Evolutionary conservation across 345 rosid genomes (phyloP).

Genomic region (Sonneratia alba): DNA sequence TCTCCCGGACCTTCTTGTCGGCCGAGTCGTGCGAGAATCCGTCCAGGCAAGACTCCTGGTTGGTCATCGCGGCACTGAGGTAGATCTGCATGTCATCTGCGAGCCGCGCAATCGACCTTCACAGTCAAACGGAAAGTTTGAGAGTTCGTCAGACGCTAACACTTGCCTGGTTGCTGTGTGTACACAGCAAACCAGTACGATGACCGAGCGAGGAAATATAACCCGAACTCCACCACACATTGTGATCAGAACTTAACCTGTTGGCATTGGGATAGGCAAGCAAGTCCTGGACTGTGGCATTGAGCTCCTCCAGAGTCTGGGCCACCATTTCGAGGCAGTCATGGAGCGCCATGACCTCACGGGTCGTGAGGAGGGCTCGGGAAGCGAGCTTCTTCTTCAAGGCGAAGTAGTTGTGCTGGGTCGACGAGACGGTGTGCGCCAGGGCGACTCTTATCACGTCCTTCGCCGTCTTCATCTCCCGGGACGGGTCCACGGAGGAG

Average conservation of each 20-base stretch:
- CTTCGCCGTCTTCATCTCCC: constrained; percentile 4
- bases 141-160: neutral
- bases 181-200: neutral
- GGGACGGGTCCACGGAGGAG: neutral
- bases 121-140: neutral
- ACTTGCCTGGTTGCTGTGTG: neutral
- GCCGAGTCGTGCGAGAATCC: constrained; percentile 43
- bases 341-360: constrained; percentile 1
- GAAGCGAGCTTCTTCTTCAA: constrained; percentile 3
- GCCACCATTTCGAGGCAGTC: constrained; percentile 7
- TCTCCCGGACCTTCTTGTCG: constrained; percentile 26
- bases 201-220: neutral
- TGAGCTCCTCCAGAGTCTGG: neutral
- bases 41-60: constrained; percentile 55
- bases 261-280: neutral
- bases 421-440: neutral
- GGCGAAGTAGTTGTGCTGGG: constrained; percentile 3
- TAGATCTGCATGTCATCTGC: constrained; percentile 33
- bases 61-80: constrained; percentile 54
- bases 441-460: neutral
- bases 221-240: neutral
- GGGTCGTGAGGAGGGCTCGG: neutral
- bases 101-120: constrained; percentile 6
- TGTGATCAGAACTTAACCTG: constrained; percentile 3
- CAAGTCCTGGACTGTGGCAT: neutral